These are phyloP conservation scores for Apiospora aurea DNA, from an alignment of 2,329 filamentous ascomycete genomes.

Conservation along the genomic window DNA sequence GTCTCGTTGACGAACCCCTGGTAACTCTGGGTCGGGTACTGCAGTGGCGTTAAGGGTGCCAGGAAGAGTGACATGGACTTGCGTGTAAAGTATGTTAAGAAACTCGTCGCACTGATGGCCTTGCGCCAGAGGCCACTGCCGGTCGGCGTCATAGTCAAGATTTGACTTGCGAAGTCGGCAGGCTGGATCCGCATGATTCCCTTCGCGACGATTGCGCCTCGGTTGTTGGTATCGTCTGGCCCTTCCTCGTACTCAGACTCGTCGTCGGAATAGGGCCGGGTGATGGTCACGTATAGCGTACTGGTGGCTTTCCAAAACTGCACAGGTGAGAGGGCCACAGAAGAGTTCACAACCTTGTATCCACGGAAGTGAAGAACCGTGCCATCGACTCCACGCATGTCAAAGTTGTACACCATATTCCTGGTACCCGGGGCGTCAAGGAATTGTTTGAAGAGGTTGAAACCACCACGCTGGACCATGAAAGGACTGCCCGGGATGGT, in stretches of 20 bases:
- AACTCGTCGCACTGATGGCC: slow-evolving; percentile 53
- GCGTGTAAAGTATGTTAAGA: slow-evolving; percentile 63
- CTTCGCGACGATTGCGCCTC: slow-evolving; percentile 58
- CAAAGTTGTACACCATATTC: slow-evolving; percentile 68
- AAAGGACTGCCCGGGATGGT: slow-evolving; percentile 64
- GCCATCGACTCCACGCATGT: slow-evolving; percentile 62
- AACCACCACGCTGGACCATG: slow-evolving; percentile 64
- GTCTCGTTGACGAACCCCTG: slow-evolving; percentile 62
- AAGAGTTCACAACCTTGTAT: slow-evolving; percentile 68
- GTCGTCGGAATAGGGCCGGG: slow-evolving; percentile 42
- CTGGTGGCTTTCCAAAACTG: slow-evolving; percentile 69
- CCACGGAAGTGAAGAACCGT: slow-evolving; percentile 64
- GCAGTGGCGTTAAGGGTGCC: slow-evolving; percentile 60
- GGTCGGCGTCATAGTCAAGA: slow-evolving; percentile 60
- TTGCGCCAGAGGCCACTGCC: slow-evolving; percentile 55
- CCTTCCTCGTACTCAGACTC: slow-evolving; percentile 37
- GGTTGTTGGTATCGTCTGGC: slow-evolving; percentile 48
- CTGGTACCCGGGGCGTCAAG: slow-evolving; percentile 61
- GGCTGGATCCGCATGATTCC: slow-evolving; percentile 65
- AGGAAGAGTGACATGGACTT: slow-evolving; percentile 61
- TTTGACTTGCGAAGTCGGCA: slow-evolving; percentile 61
- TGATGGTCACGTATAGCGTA: slow-evolving; percentile 68
- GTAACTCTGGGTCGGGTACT: slow-evolving; percentile 58
- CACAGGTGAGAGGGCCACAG: slow-evolving; percentile 60
- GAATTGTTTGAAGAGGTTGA: slow-evolving; percentile 64